A percentile compares a stretch with the other conserved stretches of the same genome.
Conservation (phyloP, 306 rosid genomes). For the Inga leiocalycina region DNA sequence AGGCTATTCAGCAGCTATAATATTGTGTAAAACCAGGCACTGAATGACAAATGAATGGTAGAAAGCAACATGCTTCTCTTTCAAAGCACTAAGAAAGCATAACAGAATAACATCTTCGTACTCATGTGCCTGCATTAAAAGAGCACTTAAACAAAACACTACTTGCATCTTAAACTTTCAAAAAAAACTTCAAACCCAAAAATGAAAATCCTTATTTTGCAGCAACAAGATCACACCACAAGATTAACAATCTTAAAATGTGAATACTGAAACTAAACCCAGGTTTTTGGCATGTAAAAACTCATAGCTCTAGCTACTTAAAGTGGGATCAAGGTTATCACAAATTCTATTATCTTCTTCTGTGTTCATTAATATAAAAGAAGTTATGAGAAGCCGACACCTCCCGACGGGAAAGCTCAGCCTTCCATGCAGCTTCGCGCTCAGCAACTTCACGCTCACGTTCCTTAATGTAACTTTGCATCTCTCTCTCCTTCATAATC, state of each 20-base stretch:
- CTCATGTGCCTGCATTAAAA: not conserved
- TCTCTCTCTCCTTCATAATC: conserved; percentile 96
- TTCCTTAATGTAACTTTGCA: conserved; percentile 96
- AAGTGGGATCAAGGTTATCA: no score
- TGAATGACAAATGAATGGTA: not conserved
- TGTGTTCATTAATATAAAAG: not conserved
- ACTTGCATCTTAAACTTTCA: not conserved
- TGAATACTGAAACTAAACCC: not conserved
- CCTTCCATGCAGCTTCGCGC: conserved; percentile 99
- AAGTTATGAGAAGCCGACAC: conserved; percentile 40
- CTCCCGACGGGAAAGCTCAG: conserved; percentile 99
- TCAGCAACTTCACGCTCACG: conserved; percentile 99
- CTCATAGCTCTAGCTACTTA: no score
- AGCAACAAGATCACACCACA: not conserved
- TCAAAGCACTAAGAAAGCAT: not conserved
- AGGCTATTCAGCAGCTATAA: not conserved
- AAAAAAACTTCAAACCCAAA: not conserved
- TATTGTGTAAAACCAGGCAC: not conserved
- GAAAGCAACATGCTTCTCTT: not conserved
- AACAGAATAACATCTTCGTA: not conserved
- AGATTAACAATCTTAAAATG: not conserved
- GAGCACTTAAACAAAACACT: not conserved
- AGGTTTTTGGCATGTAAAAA: not conserved
- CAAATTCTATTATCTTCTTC: not conserved
- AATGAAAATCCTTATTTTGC: not conserved